A percentile compares a stretch with the other conserved stretches of the same genome.
Evolutionary conservation across 2,329 filamentous ascomycete species (phyloP).

Genomic region (Rhynchosporium agropyri): DNA sequence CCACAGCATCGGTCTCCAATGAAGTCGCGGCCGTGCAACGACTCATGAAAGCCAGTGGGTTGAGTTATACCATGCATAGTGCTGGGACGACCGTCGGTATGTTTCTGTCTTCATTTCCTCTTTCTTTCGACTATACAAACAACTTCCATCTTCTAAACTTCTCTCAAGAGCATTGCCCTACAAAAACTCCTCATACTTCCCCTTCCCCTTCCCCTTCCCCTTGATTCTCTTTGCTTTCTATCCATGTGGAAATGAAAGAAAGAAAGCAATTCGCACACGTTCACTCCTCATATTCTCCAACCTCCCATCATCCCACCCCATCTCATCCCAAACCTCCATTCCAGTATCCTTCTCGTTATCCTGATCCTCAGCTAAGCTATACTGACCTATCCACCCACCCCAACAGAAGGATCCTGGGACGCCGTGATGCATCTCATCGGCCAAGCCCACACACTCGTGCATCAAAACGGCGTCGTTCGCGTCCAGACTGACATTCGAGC

Average conservation of each 20-base stretch:
- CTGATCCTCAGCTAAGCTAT: no score
- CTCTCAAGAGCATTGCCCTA: no score
- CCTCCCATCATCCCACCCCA: no score
- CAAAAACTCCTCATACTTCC: no score
- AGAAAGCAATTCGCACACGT: no score
- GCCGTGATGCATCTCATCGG: constrained; percentile 82
- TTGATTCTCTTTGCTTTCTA: no score
- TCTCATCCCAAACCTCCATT: no score
- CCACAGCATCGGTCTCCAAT: constrained; percentile 71
- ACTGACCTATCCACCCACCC: constrained; percentile 1
- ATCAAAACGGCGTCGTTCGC: constrained; percentile 73
- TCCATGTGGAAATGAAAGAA: no score
- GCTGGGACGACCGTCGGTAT: constrained; percentile 89
- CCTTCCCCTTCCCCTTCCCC: no score
- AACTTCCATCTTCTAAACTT: no score
- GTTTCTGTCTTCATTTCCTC: constrained; percentile 37
- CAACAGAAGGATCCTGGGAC: constrained; percentile 87
- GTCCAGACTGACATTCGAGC: constrained; percentile 89
- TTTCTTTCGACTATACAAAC: neutral
- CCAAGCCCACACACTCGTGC: constrained; percentile 80
- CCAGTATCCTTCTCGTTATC: neutral
- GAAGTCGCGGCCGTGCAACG: constrained; percentile 89
- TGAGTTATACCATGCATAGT: constrained; percentile 88
- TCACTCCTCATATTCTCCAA: no score
- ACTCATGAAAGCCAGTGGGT: constrained; percentile 76